These are phyloP conservation scores for Blastocystis sp. DNA, from an alignment of 352 stramenopile species.

Conservation along the genomic window DNA sequence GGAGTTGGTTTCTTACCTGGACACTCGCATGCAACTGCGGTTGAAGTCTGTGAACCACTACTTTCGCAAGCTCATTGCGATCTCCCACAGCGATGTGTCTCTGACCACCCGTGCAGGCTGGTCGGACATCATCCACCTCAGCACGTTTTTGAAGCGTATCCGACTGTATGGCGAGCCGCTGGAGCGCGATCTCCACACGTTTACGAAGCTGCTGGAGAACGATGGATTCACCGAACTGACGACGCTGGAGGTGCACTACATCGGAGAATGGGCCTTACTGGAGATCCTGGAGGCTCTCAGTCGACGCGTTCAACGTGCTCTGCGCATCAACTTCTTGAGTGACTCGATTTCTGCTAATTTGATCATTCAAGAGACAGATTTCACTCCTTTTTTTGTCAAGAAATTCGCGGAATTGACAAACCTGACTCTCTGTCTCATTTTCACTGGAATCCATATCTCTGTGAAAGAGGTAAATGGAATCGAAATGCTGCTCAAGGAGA, in stretches of 20 bases:
- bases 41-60: conserved; percentile 29
- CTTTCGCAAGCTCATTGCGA: conserved; percentile 42
- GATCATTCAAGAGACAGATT: conserved; percentile 15
- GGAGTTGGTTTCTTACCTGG: conserved; percentile 21
- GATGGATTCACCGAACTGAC: conserved; percentile 32
- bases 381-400: conserved; percentile 42
- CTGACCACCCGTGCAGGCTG: neutral
- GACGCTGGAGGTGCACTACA: conserved; percentile 8
- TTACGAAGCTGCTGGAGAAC: conserved; percentile 32
- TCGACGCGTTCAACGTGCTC: conserved; percentile 4
- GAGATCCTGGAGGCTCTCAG: conserved; percentile 23
- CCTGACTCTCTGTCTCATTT: neutral
- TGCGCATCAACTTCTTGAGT: neutral
- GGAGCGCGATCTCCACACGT: conserved; percentile 1
- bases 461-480: neutral
- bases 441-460: neutral
- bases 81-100: conserved; percentile 40
- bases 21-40: neutral
- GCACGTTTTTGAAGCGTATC: conserved; percentile 18
- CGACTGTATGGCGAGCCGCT: conserved; percentile 21
- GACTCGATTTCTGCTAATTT: neutral
- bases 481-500: neutral
- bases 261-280: conserved; percentile 51
- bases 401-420: conserved; percentile 14
- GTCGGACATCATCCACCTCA: conserved; percentile 21